Base-by-base conservation (phyloP, 306 rosid species). In the Medicago truncatula region DNA sequence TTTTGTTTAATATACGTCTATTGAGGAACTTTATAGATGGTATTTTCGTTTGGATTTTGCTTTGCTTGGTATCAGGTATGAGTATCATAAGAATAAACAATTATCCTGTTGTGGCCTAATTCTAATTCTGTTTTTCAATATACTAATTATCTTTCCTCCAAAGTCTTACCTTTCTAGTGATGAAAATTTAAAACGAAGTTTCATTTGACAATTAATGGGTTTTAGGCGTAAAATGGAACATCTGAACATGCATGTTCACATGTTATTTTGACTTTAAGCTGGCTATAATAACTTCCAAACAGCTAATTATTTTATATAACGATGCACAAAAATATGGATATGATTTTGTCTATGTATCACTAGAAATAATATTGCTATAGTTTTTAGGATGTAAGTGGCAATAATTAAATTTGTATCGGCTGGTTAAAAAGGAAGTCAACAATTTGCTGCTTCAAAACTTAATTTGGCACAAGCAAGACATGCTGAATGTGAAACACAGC, bases 191-290 rank as follows among this genome's bases (percentile, higher is more conserved):
- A 71, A 65, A 21, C 38, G 0, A 63, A 73, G 28, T 71, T 64
- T 52, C 15, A 6, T 25, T 63, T 15, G 16, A 10, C 41, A 15
- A 78, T 56, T 63, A 2, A 34, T 34, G 67, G 40, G n/a, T 78
- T 50, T 49, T 36, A n/a, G 31, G 38, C 62, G 56, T 36, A 34
- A 38, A 53, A 52, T 41, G 38, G 78, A 79, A 78, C 65, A 61
- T 61, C 11, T 61, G 44, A 61, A 61, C 67, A 61, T 61, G 44
- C 5, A 36, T 31, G 70, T 67, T 56, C 60, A 34, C 40, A 21
- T 38, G 52, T 59, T 60, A 60, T 23, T 60, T 79, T 71, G 60
- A 71, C 67, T 57, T 67, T 70, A 63, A 49, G 49, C 7, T 47
- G 70, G 11, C 63, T 60, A 60, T 40, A 40, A 40, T 39, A 59